Conservation (phyloP, 768 basidiomycete genomes). For the Lactifluus pinguis region DNA sequence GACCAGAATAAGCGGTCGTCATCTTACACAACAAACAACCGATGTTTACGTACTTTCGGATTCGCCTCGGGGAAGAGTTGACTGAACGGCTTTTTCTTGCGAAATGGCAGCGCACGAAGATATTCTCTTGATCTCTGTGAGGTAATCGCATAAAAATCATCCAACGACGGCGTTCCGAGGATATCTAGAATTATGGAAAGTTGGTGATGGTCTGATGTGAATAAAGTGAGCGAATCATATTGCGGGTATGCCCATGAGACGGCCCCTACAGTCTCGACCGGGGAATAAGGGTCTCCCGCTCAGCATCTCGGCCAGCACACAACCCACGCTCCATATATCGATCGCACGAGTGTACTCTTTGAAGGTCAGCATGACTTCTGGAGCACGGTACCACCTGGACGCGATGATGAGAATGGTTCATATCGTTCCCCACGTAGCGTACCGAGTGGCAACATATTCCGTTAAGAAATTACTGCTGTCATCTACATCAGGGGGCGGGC, state of each 20-base stretch:
- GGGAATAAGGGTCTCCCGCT: constrained; percentile 90
- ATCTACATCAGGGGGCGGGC: constrained; percentile 64
- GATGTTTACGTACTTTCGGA: constrained; percentile 37
- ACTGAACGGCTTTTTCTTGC: constrained; percentile 65
- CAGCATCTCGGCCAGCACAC: constrained; percentile 86
- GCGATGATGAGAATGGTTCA: constrained; percentile 8
- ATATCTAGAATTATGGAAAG: constrained; percentile 88
- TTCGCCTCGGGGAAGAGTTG: constrained; percentile 70
- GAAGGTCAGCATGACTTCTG: constrained; percentile 97
- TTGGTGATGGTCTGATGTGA: constrained; percentile 78
- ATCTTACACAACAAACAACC: neutral
- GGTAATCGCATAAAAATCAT: constrained; percentile 91
- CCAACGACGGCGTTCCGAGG: constrained; percentile 84
- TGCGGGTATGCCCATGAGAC: neutral
- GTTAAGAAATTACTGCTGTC: constrained; percentile 79
- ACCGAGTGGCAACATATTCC: constrained; percentile 95
- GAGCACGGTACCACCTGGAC: constrained; percentile 88
- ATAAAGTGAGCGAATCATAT: neutral
- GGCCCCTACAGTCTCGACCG: constrained; percentile 78
- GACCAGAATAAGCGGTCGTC: neutral
- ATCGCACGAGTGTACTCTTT: constrained; percentile 88
- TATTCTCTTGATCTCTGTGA: constrained; percentile 75
- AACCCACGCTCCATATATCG: constrained; percentile 83
- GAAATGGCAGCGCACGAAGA: constrained; percentile 80
- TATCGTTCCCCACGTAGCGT: constrained; percentile 13